Percentiles rank a stretch among this genome's conserved stretches.
These are phyloP conservation scores for Acrocalymma vagum DNA, from an alignment of 2,329 filamentous ascomycete genomes.

Conservation along the genomic window DNA sequence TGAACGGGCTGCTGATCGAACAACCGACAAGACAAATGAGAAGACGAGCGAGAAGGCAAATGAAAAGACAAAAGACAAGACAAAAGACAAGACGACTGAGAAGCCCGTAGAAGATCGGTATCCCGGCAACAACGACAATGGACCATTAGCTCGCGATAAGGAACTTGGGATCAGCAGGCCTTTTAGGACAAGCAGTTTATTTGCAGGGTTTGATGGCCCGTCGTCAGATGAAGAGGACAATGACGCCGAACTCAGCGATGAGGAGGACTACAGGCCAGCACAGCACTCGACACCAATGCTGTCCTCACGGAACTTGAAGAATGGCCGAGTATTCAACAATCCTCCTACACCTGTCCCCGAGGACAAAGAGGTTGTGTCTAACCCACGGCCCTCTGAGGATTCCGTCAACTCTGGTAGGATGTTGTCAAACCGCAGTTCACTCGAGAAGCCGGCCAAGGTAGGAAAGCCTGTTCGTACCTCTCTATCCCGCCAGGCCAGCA, in stretches of 20 bases:
- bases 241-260: constrained; percentile 70
- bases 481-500: constrained; percentile 61
- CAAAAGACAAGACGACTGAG: too few relatives aligned
- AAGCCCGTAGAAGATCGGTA: constrained; percentile 68
- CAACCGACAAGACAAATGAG: constrained; percentile 6
- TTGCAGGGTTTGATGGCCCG: constrained; percentile 80
- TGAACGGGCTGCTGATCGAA: constrained; percentile 35
- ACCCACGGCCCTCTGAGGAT: constrained; percentile 40
- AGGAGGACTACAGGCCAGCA: constrained; percentile 65
- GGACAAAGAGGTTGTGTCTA: constrained; percentile 47
- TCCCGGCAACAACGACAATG: constrained; percentile 82
- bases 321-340: constrained; percentile 52
- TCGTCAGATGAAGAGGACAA: constrained; percentile 61
- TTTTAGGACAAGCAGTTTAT: constrained; percentile 82
- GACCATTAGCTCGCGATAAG: constrained; percentile 68
- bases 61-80: too few relatives aligned
- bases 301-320: constrained; percentile 56
- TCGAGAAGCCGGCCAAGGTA: constrained; percentile 47
- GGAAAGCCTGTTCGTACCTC: constrained; percentile 40
- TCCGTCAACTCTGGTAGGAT: constrained; percentile 29
- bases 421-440: constrained; percentile 37
- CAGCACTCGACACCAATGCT: constrained; percentile 55
- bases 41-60: too few relatives aligned
- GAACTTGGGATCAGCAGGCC: constrained; percentile 72
- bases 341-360: constrained; percentile 53